Base-by-base conservation (phyloP, 768 basidiomycete genomes). In the Termitomyces sp. region DNA sequence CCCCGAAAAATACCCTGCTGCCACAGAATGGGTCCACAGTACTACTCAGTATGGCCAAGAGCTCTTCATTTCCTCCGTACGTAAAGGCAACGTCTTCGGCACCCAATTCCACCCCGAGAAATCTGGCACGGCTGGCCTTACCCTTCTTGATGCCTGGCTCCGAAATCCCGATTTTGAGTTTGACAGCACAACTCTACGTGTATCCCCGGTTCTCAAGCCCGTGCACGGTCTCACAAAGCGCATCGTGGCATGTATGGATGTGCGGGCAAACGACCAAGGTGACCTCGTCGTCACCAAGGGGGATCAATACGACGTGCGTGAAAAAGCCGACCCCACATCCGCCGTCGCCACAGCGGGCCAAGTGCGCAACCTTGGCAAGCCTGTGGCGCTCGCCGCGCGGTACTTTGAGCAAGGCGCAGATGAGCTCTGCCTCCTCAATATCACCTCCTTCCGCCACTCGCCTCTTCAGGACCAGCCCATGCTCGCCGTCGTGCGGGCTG, bases 21-120 rank as follows among this genome's bases (percentile, higher is more conserved):
- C 85, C 21, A 82, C 86, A 42, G 71, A 83, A 56, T 98, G 93
- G 89, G 82, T 83, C 3, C 84, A 95, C 72, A 85, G 90, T 14
- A 87, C 88, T 21, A 93, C 95, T 3, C 89, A 95, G 72, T 99
- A 98, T 71, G 97, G 96, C n/a, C 81, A 84, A 57, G 93, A 98
- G 72, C 71, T 90, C 21, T 98, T 98, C 72, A 77, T 97, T 57
- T 91, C 96, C 27, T 82, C 85, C 9, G 85, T 98, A 19, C 86
- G 85, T 65, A 85, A 82, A 63, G 85, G 81, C 40, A 96, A 93
- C 69, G 82, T 98, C 54, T 96, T 95, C 67, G 96, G 83, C 23
- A 89, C 89, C 16, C 97, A 99, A 69, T 98, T 98, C 73, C 97
- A 99, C 72, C 97, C 97, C 19, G 97, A 99, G 74, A 99, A 99